A percentile compares a stretch with the other conserved stretches of the same genome.
phyloP scores from a whole-genome alignment of 225 moss, liverwort and hornwort genomes.

The Lunularia cruciata region DNA sequence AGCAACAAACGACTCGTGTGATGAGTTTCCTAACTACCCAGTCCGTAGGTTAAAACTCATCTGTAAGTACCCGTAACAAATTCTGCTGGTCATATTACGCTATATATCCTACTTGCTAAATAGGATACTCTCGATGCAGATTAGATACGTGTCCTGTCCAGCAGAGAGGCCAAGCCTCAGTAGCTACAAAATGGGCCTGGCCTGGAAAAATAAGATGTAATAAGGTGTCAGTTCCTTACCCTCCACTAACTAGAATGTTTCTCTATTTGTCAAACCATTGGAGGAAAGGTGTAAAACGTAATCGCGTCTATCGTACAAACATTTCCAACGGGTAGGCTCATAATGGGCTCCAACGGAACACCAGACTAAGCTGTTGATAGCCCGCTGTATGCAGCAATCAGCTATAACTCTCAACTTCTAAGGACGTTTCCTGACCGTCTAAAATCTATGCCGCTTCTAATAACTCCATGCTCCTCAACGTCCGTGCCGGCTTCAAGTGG shows the following conservation, averaged over 20 bases:
- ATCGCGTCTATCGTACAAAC: conserved; percentile 7
- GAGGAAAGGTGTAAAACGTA: background rate
- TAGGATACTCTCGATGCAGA: too few relatives aligned
- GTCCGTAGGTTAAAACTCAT: too few relatives aligned
- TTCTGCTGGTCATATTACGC: too few relatives aligned
- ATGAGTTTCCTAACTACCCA: too few relatives aligned
- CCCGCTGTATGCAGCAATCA: background rate
- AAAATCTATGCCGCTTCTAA: background rate
- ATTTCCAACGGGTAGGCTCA: background rate
- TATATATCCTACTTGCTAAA: too few relatives aligned
- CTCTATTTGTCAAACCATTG: background rate
- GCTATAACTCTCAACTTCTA: background rate
- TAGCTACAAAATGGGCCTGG: conserved; percentile 7
- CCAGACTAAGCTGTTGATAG: background rate
- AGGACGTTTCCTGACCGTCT: background rate
- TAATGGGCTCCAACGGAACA: background rate
- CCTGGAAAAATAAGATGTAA: background rate
- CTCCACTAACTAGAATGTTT: background rate
- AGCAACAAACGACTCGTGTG: too few relatives aligned
- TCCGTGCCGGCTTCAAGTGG: background rate
- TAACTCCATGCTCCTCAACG: too few relatives aligned
- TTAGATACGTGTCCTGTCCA: too few relatives aligned
- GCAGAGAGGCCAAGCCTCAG: background rate
- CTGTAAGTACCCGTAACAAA: too few relatives aligned
- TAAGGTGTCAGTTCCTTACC: background rate